These are phyloP conservation scores for Fusarium dlaminii DNA, from an alignment of 2,329 filamentous ascomycete species.

Conservation along the genomic window DNA sequence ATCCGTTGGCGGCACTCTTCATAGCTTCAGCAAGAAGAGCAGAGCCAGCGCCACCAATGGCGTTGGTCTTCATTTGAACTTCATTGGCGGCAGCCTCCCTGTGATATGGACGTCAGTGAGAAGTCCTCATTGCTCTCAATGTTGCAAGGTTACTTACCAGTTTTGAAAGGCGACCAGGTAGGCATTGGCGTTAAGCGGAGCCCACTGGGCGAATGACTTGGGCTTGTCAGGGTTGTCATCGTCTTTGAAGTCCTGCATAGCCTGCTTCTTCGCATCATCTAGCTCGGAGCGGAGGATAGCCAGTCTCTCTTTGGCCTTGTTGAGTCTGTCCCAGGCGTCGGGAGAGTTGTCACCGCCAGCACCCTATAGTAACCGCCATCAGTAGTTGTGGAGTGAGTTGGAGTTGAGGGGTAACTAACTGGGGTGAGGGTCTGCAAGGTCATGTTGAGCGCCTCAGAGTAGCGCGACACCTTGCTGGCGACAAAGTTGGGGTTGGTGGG, in stretches of 20 bases:
- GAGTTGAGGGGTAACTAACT: background rate
- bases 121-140: rapidly evolving
- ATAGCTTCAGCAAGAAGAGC: background rate
- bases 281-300: background rate
- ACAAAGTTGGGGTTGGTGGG: background rate
- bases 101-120: background rate
- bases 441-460: background rate
- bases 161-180: background rate
- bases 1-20: background rate
- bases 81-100: background rate
- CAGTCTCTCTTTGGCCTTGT: background rate
- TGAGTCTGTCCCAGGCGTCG: background rate
- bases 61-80: background rate
- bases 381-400: rapidly evolving
- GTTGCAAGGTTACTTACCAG: background rate
- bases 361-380: rapidly evolving
- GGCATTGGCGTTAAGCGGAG: background rate
- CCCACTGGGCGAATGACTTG: background rate
- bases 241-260: background rate
- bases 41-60: background rate
- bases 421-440: background rate
- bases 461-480: background rate
- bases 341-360: background rate
- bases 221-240: background rate
- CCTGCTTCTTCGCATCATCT: background rate